phyloP scores from a whole-genome alignment of 306 rosid species.

The Spatholobus suberectus region DNA sequence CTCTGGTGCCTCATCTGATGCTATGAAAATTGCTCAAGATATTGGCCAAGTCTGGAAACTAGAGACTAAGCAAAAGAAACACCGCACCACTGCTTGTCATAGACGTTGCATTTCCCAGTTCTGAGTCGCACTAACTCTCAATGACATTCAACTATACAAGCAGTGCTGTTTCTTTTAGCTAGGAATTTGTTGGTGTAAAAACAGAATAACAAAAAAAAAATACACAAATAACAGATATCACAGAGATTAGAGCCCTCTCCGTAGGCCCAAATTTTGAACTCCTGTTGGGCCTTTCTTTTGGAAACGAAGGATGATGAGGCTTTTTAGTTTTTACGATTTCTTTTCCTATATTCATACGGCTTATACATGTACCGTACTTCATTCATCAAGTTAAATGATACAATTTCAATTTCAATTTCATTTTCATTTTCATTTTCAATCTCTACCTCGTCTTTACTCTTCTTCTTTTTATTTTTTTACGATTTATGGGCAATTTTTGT shows the following conservation, averaged over 20 bases:
- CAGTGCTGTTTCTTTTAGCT: conserved; percentile 31
- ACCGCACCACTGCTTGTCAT: conserved; percentile 60
- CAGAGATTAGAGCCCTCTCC: conserved; percentile 78
- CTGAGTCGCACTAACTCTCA: conserved; percentile 42
- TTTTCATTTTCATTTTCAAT: conserved; percentile 32
- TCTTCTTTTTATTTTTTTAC: background rate
- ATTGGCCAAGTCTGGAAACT: conserved; percentile 76
- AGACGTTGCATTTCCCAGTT: conserved; percentile 90
- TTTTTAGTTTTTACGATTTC: conserved; percentile 11
- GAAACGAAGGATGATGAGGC: conserved; percentile 74
- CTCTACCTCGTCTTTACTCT: background rate
- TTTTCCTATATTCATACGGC: conserved; percentile 28
- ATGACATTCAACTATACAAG: conserved; percentile 4
- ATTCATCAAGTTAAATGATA: conserved; percentile 38
- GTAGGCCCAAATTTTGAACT: conserved; percentile 54
- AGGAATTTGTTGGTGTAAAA: conserved; percentile 46
- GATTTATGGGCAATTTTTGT: background rate
- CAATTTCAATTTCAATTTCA: conserved; percentile 33
- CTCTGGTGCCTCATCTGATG: conserved; percentile 84
- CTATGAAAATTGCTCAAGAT: conserved; percentile 77
- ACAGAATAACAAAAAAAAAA: background rate
- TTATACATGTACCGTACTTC: conserved; percentile 50
- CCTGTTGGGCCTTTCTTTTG: conserved; percentile 64
- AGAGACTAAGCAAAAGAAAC: conserved; percentile 70
- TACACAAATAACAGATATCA: conserved; percentile 32